Base-by-base conservation (phyloP, 257 asterid species). In the Parsonsia alboflavescens region DNA sequence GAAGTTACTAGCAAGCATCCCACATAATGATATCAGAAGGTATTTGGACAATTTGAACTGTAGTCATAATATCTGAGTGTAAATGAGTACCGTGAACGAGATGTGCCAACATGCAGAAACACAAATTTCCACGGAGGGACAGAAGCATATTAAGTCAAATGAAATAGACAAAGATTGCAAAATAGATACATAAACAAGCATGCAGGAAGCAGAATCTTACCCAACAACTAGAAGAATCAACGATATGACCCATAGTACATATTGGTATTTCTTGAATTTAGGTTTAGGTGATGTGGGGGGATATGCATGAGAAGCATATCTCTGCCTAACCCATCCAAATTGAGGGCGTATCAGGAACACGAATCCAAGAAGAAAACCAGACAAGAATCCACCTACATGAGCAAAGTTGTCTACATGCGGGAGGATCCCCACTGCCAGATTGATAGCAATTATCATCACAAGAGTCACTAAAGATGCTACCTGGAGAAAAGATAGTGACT, bases 401-500 rank as follows among this genome's bases (percentile, higher is more conserved):
- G 98, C 97, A 68, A 91, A 91, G 85, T 93, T 90, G 82, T 93
- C 98, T 64, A 93, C 96, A 41, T 93, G 98, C 6, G 98, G 98
- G 75, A 93, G 98, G 77, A 91, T 79, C 59, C 97, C 98, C 11
- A 93, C 93, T 0, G 93, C 94, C 63, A 93, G 82, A 78, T 93
- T 91, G 79, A 93, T 71, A 68, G 77, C 90, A 61, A 91, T 86
- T 42, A 93, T 91, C 57, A 91, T 72, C 79, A 89, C 84, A 61
- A 93, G 98, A 58, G 93, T 91, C 78, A 88, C 72, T 48, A 90
- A 80, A 49, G 93, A 90, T 59, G 86, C 84, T 69, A 89, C 82
- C 97, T 92, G 87, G 75, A 88, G 57, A 56, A 61, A 66, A 81
- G 30, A 39, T 57, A 36, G 28, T 50, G 30, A 26, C n/a, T 44